Percentiles rank a stretch among this genome's conserved stretches.
Conservation (phyloP, 2,329 filamentous ascomycete genomes). For the Trichoderma hamatum region DNA sequence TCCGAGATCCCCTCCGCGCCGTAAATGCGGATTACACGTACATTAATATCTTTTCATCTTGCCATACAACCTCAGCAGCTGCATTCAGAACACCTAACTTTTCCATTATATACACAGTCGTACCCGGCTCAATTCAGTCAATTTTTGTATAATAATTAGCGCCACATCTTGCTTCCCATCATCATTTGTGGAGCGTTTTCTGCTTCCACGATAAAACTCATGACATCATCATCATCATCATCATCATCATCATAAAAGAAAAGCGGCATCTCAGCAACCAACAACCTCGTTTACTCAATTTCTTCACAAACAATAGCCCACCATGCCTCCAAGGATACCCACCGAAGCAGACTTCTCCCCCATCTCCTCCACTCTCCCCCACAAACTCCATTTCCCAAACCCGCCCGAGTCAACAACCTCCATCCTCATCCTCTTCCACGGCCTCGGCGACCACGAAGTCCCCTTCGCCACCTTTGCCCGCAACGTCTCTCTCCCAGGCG, state of each 20-base stretch:
- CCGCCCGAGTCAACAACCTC: slow-evolving; percentile 68
- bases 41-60: too few species aligned
- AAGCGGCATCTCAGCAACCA: neutral
- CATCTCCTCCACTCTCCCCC: slow-evolving; percentile 46
- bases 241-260: too few species aligned
- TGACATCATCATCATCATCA: neutral
- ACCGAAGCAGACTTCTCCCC: slow-evolving; percentile 53
- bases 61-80: neutral
- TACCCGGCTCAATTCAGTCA: neutral
- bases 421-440: slow-evolving; percentile 80
- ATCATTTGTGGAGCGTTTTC: neutral
- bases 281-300: neutral
- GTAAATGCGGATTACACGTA: neutral
- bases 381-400: slow-evolving; percentile 53
- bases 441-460: slow-evolving; percentile 73
- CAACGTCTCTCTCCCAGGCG: slow-evolving; percentile 74
- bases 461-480: slow-evolving; percentile 71
- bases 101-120: neutral
- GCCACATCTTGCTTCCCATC: neutral
- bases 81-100: neutral
- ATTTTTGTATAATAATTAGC: too few species aligned
- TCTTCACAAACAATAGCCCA: neutral
- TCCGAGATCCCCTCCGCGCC: slow-evolving; percentile 1
- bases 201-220: neutral
- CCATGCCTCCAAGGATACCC: slow-evolving; percentile 54